Evolutionary conservation across 768 basidiomycete species (phyloP).

Genomic region (Lactarius psammicola): DNA sequence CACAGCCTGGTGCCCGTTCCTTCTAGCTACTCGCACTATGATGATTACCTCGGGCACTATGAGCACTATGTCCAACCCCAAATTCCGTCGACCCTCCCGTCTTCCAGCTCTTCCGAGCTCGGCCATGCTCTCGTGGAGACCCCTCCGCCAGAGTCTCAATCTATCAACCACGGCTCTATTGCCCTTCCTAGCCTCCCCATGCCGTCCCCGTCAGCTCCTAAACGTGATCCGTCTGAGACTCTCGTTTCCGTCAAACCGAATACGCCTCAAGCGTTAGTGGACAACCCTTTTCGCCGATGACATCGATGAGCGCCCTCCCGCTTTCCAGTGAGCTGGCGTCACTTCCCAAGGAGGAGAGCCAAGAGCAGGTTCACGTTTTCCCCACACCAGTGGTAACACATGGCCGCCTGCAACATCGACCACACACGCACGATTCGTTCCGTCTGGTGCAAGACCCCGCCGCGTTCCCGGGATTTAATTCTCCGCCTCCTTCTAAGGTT

Average conservation of each 20-base stretch:
- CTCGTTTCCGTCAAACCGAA: constrained; percentile 13
- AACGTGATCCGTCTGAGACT: constrained; percentile 1
- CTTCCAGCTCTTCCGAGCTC: constrained; percentile 25
- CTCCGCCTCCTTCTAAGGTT: constrained; percentile 17
- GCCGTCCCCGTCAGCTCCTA: background rate
- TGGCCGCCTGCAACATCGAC: constrained; percentile 9
- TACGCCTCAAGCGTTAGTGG: background rate
- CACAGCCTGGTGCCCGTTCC: background rate
- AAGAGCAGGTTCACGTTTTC: background rate
- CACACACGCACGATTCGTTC: constrained; percentile 13
- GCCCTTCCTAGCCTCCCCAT: constrained; percentile 14
- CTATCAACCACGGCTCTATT: constrained; percentile 3
- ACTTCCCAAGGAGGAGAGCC: constrained; percentile 17
- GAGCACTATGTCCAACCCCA: constrained; percentile 1
- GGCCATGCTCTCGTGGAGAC: constrained; percentile 24
- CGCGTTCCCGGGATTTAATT: constrained; percentile 18
- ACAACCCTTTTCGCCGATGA: constrained; percentile 14
- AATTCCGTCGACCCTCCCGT: background rate
- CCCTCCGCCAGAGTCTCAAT: constrained; percentile 6
- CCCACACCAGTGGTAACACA: constrained; percentile 5
- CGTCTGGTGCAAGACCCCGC: constrained; percentile 22
- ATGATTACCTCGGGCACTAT: constrained; percentile 5
- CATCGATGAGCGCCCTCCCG: constrained; percentile 3
- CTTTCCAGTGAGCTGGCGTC: constrained; percentile 3
- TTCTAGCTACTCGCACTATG: constrained; percentile 5